Percentiles rank a stretch among this genome's conserved stretches.
phyloP scores from a whole-genome alignment of 2,329 filamentous ascomycete genomes.

The Colletotrichum navitas region DNA sequence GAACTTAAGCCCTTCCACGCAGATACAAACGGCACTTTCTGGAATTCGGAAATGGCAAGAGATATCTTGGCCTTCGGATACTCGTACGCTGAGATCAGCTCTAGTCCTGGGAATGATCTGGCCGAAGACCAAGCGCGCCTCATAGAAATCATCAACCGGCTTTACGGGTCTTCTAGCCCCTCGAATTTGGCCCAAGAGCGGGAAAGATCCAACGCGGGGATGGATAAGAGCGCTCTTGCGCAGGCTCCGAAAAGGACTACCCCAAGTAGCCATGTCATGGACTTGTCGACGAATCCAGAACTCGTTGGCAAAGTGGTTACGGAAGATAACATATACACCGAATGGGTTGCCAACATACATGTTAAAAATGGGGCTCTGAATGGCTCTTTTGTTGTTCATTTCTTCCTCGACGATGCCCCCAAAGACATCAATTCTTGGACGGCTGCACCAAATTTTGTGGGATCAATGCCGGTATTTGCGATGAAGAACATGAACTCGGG shows the following conservation, averaged over 20 bases:
- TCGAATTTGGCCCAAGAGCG: constrained; percentile 37
- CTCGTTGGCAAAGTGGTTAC: constrained; percentile 7
- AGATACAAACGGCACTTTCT: constrained; percentile 70
- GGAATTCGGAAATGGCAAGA: constrained; percentile 74
- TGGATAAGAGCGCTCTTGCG: constrained; percentile 2
- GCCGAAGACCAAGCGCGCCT: constrained; percentile 58
- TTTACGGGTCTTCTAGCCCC: constrained; percentile 53
- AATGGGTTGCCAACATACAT: constrained; percentile 78
- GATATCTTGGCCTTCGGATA: constrained; percentile 76
- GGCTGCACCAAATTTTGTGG: constrained; percentile 67
- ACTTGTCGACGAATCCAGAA: constrained; percentile 25
- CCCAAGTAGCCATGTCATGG: neutral
- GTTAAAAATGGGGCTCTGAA: constrained; percentile 71
- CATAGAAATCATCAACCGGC: constrained; percentile 66
- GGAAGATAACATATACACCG: constrained; percentile 59
- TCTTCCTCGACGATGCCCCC: constrained; percentile 73
- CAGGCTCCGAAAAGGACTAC: constrained; percentile 41
- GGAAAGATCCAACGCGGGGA: neutral
- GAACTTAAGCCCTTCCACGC: constrained; percentile 77
- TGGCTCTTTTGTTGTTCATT: constrained; percentile 71
- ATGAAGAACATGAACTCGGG: constrained; percentile 52
- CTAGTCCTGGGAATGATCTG: constrained; percentile 50
- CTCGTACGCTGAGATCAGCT: constrained; percentile 74
- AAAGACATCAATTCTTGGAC: constrained; percentile 63
- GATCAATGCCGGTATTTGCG: constrained; percentile 70